phyloP scores from a whole-genome alignment of 352 stramenopile genomes.

The Phytopythium ostracodes region DNA sequence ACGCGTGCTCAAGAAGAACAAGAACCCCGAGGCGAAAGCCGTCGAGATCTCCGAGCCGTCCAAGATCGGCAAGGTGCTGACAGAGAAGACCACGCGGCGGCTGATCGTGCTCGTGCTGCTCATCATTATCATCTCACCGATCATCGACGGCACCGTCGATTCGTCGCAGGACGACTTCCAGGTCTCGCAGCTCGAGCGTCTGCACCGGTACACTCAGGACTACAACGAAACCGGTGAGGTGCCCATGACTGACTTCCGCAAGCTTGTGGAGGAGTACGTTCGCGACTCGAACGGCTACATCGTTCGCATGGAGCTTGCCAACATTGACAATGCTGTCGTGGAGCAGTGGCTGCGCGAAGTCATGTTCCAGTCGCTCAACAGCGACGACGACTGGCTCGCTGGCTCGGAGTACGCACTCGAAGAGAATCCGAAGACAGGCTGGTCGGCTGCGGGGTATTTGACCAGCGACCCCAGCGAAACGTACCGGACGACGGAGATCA shows the following conservation, averaged over 20 bases:
- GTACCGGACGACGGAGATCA: constrained; percentile 62
- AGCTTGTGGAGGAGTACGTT: constrained; percentile 67
- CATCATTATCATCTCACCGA: constrained; percentile 84
- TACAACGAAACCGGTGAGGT: constrained; percentile 70
- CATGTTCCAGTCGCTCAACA: constrained; percentile 53
- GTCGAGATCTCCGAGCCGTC: constrained; percentile 83
- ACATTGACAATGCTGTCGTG: constrained; percentile 36
- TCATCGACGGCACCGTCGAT: constrained; percentile 75
- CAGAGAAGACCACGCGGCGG: constrained; percentile 91
- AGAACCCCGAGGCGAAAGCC: constrained; percentile 45
- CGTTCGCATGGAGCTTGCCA: constrained; percentile 52
- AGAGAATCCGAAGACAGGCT: constrained; percentile 70
- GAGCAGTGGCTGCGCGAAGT: constrained; percentile 51
- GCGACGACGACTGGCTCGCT: constrained; percentile 41
- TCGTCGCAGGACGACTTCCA: constrained; percentile 77
- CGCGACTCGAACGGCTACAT: constrained; percentile 71
- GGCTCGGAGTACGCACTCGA: constrained; percentile 30
- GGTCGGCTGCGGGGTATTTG: constrained; percentile 51
- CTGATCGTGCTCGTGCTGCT: constrained; percentile 90
- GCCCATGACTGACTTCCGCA: constrained; percentile 37
- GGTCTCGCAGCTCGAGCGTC: constrained; percentile 60
- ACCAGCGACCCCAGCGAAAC: constrained; percentile 21
- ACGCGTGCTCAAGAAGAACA: constrained; percentile 79
- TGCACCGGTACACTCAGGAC: constrained; percentile 81
- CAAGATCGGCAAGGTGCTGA: constrained; percentile 94